Base-by-base conservation (phyloP, 1,284 basidiomycete genomes). In the Wolfiporia cocos region DNA sequence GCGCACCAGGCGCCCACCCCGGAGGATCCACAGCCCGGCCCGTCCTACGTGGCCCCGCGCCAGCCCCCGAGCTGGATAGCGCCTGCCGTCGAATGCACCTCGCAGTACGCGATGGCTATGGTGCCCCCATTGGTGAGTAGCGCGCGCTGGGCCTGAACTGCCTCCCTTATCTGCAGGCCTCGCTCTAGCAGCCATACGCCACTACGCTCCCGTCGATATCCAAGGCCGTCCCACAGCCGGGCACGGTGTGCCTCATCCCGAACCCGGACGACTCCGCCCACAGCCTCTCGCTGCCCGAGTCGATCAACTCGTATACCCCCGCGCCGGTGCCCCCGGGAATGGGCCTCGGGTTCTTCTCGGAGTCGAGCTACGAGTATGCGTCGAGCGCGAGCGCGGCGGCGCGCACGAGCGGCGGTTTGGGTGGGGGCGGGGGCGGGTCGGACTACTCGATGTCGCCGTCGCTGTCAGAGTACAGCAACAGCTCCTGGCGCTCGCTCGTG, bases 1-100 rank as follows among this genome's bases (percentile, higher is more conserved):
- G 26, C 32, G 43, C 31, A 23, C 20, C 43, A 31, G 59, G 46
- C 53, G 62, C n/a, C 40, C 26, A 47, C 51, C 36, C 39, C 24
- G 53, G 36, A 33, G 51, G 63, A 64, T 48, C 30, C 64, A 52
- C 54, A 56, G 37, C 40, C 54, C 14, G 44, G 33, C 20, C 24
- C 38, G 14, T 37, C 35, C 15, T 22, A 23, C 28, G 41, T 21
- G 22, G 34, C 28, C 34, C 41, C 20, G 26, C 22, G 20, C 19
- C 34, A 14, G 30, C 24, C 26, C 14, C 22, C 40, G 23, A 18
- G 17, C 12, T 14, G 7, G 18, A n/a, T n/a, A n/a, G n/a, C n/a
- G n/a, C n/a, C n/a, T n/a, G n/a, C n/a, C n/a, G n/a, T n/a, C n/a
- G n/a, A n/a, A n/a, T n/a, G n/a, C n/a, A n/a, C n/a, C n/a, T n/a